phyloP scores from a whole-genome alignment of 169 alveolate genomes.

The Babesia gibsoni region DNA sequence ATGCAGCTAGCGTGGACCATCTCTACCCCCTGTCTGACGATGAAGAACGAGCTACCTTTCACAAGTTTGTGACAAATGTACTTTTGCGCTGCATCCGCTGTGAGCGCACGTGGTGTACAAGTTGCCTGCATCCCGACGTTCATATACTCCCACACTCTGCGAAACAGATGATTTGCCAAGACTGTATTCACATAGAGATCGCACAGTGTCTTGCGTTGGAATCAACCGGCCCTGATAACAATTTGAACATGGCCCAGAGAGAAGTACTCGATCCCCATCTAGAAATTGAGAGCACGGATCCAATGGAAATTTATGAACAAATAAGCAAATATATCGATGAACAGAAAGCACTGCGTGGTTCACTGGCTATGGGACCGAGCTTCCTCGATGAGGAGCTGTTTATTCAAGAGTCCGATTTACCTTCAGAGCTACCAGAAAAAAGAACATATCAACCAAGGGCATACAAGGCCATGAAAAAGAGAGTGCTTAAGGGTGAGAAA shows the following conservation, averaged over 20 bases:
- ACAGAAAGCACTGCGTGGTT: constrained; percentile 29
- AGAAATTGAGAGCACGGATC: constrained; percentile 14
- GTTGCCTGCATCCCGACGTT: constrained; percentile 63
- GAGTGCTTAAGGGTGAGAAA: neutral
- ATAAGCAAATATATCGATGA: constrained; percentile 8
- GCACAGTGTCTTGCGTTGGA: constrained; percentile 9
- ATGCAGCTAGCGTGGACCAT: neutral
- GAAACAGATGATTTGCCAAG: constrained; percentile 62
- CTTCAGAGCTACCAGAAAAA: too few species aligned
- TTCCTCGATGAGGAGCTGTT: constrained; percentile 11
- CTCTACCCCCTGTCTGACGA: constrained; percentile 54
- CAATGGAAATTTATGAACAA: constrained; percentile 27
- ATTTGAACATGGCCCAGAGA: neutral
- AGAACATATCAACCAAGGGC: too few species aligned
- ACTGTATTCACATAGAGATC: constrained; percentile 53
- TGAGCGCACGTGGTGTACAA: constrained; percentile 66
- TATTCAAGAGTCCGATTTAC: neutral
- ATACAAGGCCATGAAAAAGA: too few species aligned
- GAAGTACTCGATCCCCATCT: constrained; percentile 33
- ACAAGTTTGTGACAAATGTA: constrained; percentile 26
- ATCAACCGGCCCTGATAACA: constrained; percentile 10
- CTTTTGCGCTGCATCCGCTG: constrained; percentile 52
- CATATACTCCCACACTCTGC: constrained; percentile 49
- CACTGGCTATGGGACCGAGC: constrained; percentile 24
- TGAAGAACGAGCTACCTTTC: constrained; percentile 39